Percentiles rank a stretch among this genome's conserved stretches.
Conservation (phyloP, 441 rosid species). For the Dalechampia spathulata region DNA sequence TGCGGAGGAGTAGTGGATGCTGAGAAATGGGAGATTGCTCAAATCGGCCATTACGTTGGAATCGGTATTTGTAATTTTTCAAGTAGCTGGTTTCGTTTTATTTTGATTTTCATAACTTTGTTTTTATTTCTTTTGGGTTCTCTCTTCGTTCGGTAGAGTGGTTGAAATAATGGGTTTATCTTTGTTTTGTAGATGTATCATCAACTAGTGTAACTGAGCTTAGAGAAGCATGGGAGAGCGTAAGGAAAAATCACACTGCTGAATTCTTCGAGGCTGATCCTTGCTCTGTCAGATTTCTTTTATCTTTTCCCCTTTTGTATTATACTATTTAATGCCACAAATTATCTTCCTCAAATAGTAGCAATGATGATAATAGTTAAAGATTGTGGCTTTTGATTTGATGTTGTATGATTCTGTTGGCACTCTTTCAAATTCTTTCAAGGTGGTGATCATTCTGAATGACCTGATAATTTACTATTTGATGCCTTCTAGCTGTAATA, state of each 20-base stretch:
- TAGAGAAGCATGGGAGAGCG: slow-evolving; percentile 79
- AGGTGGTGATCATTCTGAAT: neutral
- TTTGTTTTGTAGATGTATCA: slow-evolving; percentile 36
- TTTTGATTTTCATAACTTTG: neutral
- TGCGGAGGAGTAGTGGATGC: slow-evolving; percentile 61
- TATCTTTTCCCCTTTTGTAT: too few relatives aligned
- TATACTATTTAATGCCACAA: too few relatives aligned
- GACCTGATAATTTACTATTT: too few relatives aligned
- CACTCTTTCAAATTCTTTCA: too few relatives aligned
- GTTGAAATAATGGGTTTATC: neutral
- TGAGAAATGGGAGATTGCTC: slow-evolving; percentile 72
- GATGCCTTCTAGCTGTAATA: too few relatives aligned
- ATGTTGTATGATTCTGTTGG: too few relatives aligned
- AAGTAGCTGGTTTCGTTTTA: neutral
- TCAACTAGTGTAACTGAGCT: slow-evolving; percentile 56
- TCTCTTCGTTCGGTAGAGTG: too few relatives aligned
- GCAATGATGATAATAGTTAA: too few relatives aligned
- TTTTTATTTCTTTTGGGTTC: neutral
- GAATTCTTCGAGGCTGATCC: slow-evolving; percentile 89
- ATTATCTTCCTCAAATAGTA: too few relatives aligned
- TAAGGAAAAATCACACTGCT: slow-evolving; percentile 47
- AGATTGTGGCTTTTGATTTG: neutral
- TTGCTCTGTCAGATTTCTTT: slow-evolving; percentile 41
- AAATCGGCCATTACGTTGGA: slow-evolving; percentile 70
- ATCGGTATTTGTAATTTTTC: slow-evolving; percentile 42